Evolutionary conservation across 495 filamentous ascomycete species (phyloP).

Genomic region (Penicillium silybi): DNA sequence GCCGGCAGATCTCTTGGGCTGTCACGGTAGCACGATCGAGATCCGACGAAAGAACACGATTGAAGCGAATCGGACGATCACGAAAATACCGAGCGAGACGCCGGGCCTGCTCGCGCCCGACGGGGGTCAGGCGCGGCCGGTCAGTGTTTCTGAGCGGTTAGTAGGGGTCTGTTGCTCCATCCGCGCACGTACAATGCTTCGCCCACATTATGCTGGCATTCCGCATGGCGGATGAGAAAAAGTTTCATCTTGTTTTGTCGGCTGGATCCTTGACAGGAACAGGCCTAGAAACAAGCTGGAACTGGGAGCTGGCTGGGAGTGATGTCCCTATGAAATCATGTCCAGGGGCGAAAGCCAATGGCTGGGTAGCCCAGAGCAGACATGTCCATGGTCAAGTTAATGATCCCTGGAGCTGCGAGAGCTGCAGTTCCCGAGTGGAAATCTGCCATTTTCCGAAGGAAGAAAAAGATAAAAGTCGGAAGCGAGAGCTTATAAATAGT

Average conservation of each 20-base stretch:
- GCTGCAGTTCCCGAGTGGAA: not conserved
- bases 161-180: not conserved
- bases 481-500: constrained; percentile 8
- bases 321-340: constrained; percentile 6
- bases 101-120: constrained; percentile 69
- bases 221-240: constrained; percentile 76
- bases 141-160: constrained; percentile 56
- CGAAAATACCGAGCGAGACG: constrained; percentile 45
- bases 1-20: constrained; percentile 57
- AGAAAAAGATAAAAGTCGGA: constrained; percentile 4
- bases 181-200: constrained; percentile 57
- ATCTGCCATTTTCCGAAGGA: not conserved
- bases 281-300: not conserved
- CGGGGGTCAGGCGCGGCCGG: constrained; percentile 71
- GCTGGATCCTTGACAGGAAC: not conserved
- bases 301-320: constrained; percentile 1
- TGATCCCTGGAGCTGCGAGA: not conserved
- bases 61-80: constrained; percentile 40
- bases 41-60: constrained; percentile 70
- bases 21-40: constrained; percentile 68
- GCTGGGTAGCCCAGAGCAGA: not conserved
- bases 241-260: constrained; percentile 52
- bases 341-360: constrained; percentile 2
- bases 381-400: constrained; percentile 1
- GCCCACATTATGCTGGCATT: constrained; percentile 82